phyloP scores from a whole-genome alignment of 176 grass and related monocot species.

The Bothriochloa decipiens region DNA sequence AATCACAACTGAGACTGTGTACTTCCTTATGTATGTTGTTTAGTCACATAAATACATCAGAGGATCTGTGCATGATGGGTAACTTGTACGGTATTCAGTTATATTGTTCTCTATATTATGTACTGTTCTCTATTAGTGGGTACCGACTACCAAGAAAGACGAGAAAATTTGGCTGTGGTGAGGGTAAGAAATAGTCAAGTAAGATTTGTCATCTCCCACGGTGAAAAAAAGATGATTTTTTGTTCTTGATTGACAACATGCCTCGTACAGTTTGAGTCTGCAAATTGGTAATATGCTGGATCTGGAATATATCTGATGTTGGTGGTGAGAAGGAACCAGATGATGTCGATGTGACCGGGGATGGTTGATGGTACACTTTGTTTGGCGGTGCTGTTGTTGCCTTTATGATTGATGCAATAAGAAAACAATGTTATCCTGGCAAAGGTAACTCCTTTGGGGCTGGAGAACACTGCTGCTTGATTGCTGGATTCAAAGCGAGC shows the following conservation, averaged over 20 bases:
- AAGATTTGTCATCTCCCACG: not conserved
- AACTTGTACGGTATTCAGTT: not conserved
- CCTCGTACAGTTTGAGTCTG: not conserved
- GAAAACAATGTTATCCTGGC: constrained; percentile 29
- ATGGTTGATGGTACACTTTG: not conserved
- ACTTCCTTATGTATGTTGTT: not conserved
- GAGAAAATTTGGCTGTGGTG: not conserved
- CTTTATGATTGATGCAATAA: not conserved
- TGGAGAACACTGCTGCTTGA: not conserved
- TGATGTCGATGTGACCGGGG: not conserved
- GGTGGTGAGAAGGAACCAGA: not conserved
- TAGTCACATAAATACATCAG: not conserved
- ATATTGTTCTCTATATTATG: not conserved
- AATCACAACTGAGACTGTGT: not conserved
- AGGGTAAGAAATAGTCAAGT: not conserved
- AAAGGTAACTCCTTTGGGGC: constrained; percentile 16
- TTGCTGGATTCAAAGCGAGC: not conserved
- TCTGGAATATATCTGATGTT: not conserved
- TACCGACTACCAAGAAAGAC: not conserved
- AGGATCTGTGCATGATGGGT: not conserved
- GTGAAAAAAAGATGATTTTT: not conserved
- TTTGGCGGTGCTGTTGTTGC: not conserved
- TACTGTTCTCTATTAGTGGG: no score
- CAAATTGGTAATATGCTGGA: not conserved
- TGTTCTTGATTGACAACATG: not conserved